Evolutionary conservation across 371 early-diverging fungal species (phyloP), one percentile per base, ranked within the genome.

Genomic region (Lichtheimia ornata): DNA sequence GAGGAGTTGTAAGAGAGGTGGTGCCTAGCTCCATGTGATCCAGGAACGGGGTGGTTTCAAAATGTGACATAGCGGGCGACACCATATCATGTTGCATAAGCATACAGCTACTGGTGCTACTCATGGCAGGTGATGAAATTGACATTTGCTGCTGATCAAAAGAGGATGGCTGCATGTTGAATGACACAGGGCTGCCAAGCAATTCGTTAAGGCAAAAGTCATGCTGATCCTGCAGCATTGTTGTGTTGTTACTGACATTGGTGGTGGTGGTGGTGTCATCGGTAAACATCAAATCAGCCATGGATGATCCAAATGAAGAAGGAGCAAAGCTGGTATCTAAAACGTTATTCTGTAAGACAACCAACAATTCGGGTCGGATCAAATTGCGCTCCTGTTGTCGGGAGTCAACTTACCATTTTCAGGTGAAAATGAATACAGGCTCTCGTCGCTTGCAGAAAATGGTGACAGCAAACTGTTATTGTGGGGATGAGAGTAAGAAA

Each of bases 401-500:
- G 40, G 15, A 44, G 47, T 44, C 45, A 56, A 18, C 44, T 44
- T 35, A 56, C 28, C 15, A 52, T 51, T 35, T 40, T 43, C 60
- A 40, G 60, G 20, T 45, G 57, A 42, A 25, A 42, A 56, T 15
- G 47, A 52, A 30, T 47, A 59, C 13, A 52, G 20, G 27, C 60
- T 59, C 14, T 59, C 60, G 51, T 59, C 60, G 50, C 52, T 59
- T 18, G 60, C 47, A 4, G 60, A 59, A 30, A 59, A 40, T 5
- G 60, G 60, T 14, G 49, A 43, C 51, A 56, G 9, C 22, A 25
- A 11, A 15, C 42, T 44, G 44, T 45, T n/a, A 25, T 56, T n/a
- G 35, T 17, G 17, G 25, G 51, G 7, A 47, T 47, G 15, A 9
- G 18, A 9, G 14, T 50, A 50, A 50, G 24, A 18, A 24, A 13